A percentile compares a stretch with the other conserved stretches of the same genome.
Evolutionary conservation across 108 stramenopile genomes (phyloP).

Genomic region (Nitzschia sp.): DNA sequence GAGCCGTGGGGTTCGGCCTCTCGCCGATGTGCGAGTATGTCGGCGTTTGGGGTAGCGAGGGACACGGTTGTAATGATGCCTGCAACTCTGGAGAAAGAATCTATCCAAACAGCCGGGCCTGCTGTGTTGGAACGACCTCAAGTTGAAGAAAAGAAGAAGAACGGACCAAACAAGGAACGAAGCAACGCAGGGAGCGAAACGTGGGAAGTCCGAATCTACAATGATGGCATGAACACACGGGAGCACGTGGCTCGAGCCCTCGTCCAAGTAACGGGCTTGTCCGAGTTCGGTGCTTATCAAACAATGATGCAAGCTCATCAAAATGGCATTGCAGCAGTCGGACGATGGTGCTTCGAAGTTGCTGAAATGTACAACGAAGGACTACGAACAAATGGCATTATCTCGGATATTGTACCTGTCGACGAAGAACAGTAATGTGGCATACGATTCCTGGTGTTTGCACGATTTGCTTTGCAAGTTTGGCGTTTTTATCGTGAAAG

Average conservation of each 20-base stretch:
- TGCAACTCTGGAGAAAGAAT: constrained; percentile 21
- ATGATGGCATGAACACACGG: constrained; percentile 81
- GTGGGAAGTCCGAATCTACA: constrained; percentile 85
- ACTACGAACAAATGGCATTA: constrained; percentile 62
- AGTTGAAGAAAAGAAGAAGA: not conserved
- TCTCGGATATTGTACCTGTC: constrained; percentile 66
- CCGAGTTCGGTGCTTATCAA: constrained; percentile 68
- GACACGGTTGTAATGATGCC: constrained; percentile 11
- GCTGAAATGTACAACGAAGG: constrained; percentile 78
- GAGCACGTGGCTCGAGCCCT: constrained; percentile 81
- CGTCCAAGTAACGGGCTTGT: constrained; percentile 73
- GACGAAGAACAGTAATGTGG: constrained; percentile 8
- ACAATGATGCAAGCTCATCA: constrained; percentile 87
- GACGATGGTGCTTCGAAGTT: constrained; percentile 68
- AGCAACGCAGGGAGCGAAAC: constrained; percentile 8
- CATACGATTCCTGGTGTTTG: too few species aligned
- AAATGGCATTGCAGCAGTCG: constrained; percentile 79
- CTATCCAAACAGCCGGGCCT: constrained; percentile 15
- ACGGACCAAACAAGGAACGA: constrained; percentile 9
- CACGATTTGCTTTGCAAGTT: too few species aligned
- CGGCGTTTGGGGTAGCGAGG: not conserved
- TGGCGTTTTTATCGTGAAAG: too few species aligned
- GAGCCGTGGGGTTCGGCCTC: not conserved
- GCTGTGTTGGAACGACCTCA: constrained; percentile 33
- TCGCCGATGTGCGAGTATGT: not conserved